Conservation (phyloP, 2,329 filamentous ascomycete species). For the Xylaria sp. region DNA sequence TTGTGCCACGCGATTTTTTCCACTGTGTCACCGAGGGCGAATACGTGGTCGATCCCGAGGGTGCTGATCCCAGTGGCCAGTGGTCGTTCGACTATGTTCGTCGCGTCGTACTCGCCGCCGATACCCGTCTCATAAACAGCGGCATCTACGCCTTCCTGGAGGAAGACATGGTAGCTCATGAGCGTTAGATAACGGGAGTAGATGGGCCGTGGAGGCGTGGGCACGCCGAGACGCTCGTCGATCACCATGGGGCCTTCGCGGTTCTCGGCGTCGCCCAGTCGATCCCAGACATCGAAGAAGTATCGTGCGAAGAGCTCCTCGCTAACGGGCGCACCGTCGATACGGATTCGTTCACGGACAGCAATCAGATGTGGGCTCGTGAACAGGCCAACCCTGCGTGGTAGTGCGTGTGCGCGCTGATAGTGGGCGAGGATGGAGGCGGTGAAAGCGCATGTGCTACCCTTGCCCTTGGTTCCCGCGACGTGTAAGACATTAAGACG, state of each 20-base stretch:
- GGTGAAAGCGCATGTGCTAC: constrained; percentile 76
- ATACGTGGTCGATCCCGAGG: constrained; percentile 77
- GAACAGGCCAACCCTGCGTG: constrained; percentile 69
- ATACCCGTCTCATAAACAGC: constrained; percentile 75
- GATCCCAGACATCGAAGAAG: constrained; percentile 76
- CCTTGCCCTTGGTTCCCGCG: constrained; percentile 82
- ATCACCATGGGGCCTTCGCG: constrained; percentile 43
- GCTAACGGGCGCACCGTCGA: constrained; percentile 68
- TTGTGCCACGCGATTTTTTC: constrained; percentile 80
- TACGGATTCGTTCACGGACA: constrained; percentile 74
- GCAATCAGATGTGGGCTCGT: constrained; percentile 76
- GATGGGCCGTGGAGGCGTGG: constrained; percentile 60
- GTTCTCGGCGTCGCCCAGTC: constrained; percentile 55
- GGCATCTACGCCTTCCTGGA: constrained; percentile 69
- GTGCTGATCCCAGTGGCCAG: constrained; percentile 70
- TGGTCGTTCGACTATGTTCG: constrained; percentile 71
- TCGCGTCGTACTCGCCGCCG: constrained; percentile 75
- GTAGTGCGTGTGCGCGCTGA: constrained; percentile 50
- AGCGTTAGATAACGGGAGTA: constrained; percentile 71
- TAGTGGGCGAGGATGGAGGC: constrained; percentile 70
- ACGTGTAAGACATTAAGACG: constrained; percentile 76
- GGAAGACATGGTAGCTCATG: constrained; percentile 62
- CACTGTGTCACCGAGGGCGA: constrained; percentile 69
- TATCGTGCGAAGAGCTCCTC: constrained; percentile 70
- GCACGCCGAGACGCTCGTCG: constrained; percentile 47